Evolutionary conservation across 495 filamentous ascomycete genomes (phyloP).

Genomic region (Aspergillus nanangensis): DNA sequence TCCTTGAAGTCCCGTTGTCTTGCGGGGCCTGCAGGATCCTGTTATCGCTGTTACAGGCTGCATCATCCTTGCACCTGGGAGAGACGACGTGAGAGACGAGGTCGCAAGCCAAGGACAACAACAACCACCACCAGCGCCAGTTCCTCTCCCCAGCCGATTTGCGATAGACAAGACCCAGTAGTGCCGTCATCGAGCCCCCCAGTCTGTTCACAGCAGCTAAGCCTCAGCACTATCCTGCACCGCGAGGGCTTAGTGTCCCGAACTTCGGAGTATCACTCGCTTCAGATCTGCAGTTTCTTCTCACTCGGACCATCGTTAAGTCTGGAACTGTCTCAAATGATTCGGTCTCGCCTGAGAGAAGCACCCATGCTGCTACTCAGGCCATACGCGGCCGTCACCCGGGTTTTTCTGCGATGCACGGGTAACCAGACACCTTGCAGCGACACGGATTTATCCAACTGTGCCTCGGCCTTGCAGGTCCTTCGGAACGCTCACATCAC

Average conservation of each 20-base stretch:
- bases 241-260: background rate
- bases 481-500: constrained; percentile 3
- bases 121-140: no score
- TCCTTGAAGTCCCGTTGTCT: constrained; percentile 8
- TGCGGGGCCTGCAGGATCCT: constrained; percentile 3
- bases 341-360: background rate
- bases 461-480: constrained; percentile 4
- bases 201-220: no score
- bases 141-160: no score
- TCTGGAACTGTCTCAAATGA: constrained; percentile 4
- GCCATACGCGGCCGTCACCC: constrained; percentile 7
- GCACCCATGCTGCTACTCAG: constrained; percentile 5
- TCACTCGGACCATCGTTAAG: constrained; percentile 4
- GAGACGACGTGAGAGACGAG: constrained; percentile 4
- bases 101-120: constrained; percentile 3
- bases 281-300: constrained; percentile 7
- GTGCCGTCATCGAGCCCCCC: no score
- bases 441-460: constrained; percentile 2
- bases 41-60: constrained; percentile 12
- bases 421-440: constrained; percentile 4
- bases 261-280: background rate
- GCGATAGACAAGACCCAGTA: no score
- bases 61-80: constrained; percentile 7
- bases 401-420: constrained; percentile 3
- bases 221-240: background rate